Evolutionary conservation across 805 yeast genomes (phyloP).

Genomic region (Millerago galiae): DNA sequence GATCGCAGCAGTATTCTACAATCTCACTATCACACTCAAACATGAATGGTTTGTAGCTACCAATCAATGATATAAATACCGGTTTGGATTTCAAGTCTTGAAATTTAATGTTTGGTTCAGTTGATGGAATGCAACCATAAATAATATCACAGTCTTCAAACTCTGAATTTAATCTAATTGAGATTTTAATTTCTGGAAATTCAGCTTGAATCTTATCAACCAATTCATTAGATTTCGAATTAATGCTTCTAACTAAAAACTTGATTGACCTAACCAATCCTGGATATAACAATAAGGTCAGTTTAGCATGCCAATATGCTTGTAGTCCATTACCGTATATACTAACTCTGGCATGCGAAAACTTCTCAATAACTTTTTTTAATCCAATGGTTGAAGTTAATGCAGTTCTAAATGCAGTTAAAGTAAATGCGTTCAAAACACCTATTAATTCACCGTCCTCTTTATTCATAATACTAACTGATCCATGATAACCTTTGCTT

Average conservation of each 20-base stretch:
- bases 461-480: conserved; percentile 44
- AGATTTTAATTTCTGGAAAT: conserved; percentile 15
- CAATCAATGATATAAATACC: conserved; percentile 51
- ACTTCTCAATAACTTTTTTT: conserved; percentile 27
- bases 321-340: conserved; percentile 61
- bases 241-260: conserved; percentile 38
- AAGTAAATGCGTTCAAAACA: conserved; percentile 47
- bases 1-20: conserved; percentile 29
- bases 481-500: conserved; percentile 52
- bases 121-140: conserved; percentile 57
- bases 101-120: conserved; percentile 37
- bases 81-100: conserved; percentile 23
- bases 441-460: conserved; percentile 46
- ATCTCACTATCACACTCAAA: conserved; percentile 47
- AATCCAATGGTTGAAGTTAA: conserved; percentile 46
- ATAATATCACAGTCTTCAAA: conserved; percentile 39
- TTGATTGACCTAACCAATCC: conserved; percentile 33
- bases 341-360: conserved; percentile 20
- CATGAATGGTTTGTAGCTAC: conserved; percentile 66
- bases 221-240: conserved; percentile 29
- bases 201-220: conserved; percentile 22
- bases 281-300: conserved; percentile 36
- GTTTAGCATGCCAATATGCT: conserved; percentile 55
- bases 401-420: conserved; percentile 67
- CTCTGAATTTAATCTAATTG: conserved; percentile 21